These are phyloP conservation scores for Wickerhamiella azymoides DNA, from an alignment of 805 yeast genomes.

Conservation along the genomic window DNA sequence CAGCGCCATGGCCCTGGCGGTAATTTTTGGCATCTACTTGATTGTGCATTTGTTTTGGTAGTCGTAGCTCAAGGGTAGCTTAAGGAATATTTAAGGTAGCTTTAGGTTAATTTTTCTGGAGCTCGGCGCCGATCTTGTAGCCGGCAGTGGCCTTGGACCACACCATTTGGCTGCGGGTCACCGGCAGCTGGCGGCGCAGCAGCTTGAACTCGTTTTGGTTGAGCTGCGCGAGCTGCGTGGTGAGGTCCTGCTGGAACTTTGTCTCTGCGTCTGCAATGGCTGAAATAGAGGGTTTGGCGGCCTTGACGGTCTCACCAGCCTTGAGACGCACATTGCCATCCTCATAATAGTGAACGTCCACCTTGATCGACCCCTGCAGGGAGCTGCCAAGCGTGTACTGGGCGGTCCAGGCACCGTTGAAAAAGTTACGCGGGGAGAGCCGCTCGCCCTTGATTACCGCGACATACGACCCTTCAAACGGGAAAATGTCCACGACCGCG, in stretches of 20 bases:
- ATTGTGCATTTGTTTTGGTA: conserved; percentile 35
- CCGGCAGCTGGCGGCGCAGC: conserved; percentile 81
- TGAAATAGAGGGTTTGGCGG: conserved; percentile 18
- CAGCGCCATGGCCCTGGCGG: conserved; percentile 41
- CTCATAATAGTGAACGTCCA: conserved; percentile 85
- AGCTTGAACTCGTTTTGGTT: conserved; percentile 74
- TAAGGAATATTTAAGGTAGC: too few species aligned
- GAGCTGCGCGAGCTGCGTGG: conserved; percentile 50
- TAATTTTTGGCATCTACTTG: conserved; percentile 44
- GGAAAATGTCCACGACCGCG: conserved; percentile 32
- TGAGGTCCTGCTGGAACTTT: conserved; percentile 42
- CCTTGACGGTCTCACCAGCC: conserved; percentile 25
- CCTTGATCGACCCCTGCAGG: conserved; percentile 40
- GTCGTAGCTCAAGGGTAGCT: too few species aligned
- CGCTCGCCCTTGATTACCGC: conserved; percentile 58
- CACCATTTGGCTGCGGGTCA: conserved; percentile 78
- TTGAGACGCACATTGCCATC: conserved; percentile 87
- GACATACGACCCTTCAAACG: conserved; percentile 22
- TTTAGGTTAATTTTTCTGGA: conserved; percentile 11
- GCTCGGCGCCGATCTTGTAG: conserved; percentile 55
- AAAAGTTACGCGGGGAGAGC: conserved; percentile 60
- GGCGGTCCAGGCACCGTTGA: conserved; percentile 84
- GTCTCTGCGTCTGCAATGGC: conserved; percentile 41
- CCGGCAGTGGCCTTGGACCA: conserved; percentile 93
- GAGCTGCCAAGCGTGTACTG: conserved; percentile 34